Percentiles rank a stretch among this genome's conserved stretches.
phyloP scores from a whole-genome alignment of 176 grass and related monocot species.

The Ensete glaucum region DNA sequence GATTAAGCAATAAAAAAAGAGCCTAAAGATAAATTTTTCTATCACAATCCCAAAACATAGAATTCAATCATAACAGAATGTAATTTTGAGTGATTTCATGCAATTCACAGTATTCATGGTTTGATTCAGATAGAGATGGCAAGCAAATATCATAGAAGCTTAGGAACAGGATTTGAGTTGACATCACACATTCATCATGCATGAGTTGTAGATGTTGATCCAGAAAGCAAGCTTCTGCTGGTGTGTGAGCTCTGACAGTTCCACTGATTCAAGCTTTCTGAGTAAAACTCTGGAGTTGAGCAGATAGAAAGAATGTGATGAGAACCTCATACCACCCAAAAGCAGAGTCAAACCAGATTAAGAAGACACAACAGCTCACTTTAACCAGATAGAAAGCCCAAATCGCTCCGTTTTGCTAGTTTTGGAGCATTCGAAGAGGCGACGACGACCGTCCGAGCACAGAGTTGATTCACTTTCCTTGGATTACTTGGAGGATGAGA shows the following conservation, averaged over 20 bases:
- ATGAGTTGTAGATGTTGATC: slow-evolving; percentile 95
- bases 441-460: neutral
- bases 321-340: neutral
- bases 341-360: neutral
- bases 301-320: neutral
- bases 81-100: no score
- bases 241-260: slow-evolving; percentile 55
- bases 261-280: slow-evolving; percentile 46
- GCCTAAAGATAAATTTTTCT: neutral
- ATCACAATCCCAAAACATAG: no score
- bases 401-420: slow-evolving; percentile 12
- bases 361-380: slow-evolving; percentile 32
- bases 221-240: slow-evolving; percentile 98
- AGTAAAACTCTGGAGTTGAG: slow-evolving; percentile 49
- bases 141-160: no score
- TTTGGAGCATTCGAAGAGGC: neutral
- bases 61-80: no score
- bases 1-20: slow-evolving; percentile 21
- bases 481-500: slow-evolving; percentile 39
- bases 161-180: neutral
- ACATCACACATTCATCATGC: slow-evolving; percentile 95
- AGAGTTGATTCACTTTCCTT: slow-evolving; percentile 1
- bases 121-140: no score
- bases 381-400: slow-evolving; percentile 41
- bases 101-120: no score